Base-by-base conservation (phyloP, 2,329 filamentous ascomycete species). In the Lecanicillium sp. region DNA sequence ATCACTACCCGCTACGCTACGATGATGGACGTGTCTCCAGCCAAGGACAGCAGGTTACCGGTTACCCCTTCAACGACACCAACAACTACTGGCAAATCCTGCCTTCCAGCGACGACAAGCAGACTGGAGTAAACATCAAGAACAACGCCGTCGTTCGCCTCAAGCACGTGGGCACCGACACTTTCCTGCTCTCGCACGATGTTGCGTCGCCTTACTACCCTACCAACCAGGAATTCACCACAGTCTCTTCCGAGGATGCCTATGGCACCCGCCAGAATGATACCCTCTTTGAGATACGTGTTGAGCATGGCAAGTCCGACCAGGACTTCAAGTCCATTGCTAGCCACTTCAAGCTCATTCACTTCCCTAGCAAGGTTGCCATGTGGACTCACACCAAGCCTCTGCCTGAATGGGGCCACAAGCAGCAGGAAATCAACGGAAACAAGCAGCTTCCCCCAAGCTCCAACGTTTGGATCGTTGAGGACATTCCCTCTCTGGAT, bases 1-100 rank as follows among this genome's bases (percentile, higher is more conserved):
- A 94, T 48, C 75, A 65, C 42, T 98, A 98, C 60, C 92, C 92
- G 37, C 76, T 98, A 27, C 83, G 92, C 52, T 98, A 98, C 58
- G 92, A 98, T 37, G 92, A 98, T 61, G 92, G 92, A 29, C 86
- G 92, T 59, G 87, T 98, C 52, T 97, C 92, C 33, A 95, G 88
- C 59, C 92, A 98, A 66, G 86, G 92, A 43, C 92, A 98, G 66
- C 92, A 98, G 65, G 88, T 98, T 27, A 98, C 92, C 17, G 92
- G 92, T 37, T 98, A 98, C 58, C 92, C 92, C 3, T 92, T 87
- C 72, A 95, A 97, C 49, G 92, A 98, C 59, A 96, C 90, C 55
- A 98, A 98, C 75, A 98, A 98, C 68, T 79, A 94, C 57, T 98
- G 92, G 92, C 83, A 97, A 62, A 81, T 98, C 48, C 64, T 97